These are phyloP conservation scores for Blastocrithidia nonstop DNA, from an alignment of 208 protist species.

Conservation along the genomic window DNA sequence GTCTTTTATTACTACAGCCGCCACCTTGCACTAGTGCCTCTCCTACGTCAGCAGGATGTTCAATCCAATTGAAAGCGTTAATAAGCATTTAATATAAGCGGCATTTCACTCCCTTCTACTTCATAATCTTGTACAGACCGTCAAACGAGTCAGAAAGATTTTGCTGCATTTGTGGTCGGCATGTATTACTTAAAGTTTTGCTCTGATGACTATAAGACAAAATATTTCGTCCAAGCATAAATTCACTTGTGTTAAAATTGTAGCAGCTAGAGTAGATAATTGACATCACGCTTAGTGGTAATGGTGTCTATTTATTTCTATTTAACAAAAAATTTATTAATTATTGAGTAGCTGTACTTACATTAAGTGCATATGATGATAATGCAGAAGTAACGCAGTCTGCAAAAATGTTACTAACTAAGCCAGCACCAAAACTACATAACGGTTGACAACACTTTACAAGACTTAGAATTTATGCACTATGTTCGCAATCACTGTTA, in stretches of 20 bases:
- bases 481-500: conserved; percentile 9
- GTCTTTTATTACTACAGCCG: conserved; percentile 26
- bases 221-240: conserved; percentile 53
- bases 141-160: conserved; percentile 22
- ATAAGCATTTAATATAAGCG: conserved; percentile 79
- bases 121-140: conserved; percentile 44
- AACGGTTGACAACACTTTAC: conserved; percentile 58
- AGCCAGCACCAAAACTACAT: conserved; percentile 64
- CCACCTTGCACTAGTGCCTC: conserved; percentile 51
- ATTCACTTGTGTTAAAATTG: conserved; percentile 49
- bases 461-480: conserved; percentile 30
- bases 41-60: conserved; percentile 51
- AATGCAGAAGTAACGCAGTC: conserved; percentile 28
- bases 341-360: conserved; percentile 22
- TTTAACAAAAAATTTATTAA: conserved; percentile 15
- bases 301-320: conserved; percentile 6
- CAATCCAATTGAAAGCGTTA: conserved; percentile 63
- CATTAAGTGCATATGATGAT: conserved; percentile 62
- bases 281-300: conserved; percentile 24
- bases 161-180: conserved; percentile 8
- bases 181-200: conserved; percentile 45
- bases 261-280: conserved; percentile 45
- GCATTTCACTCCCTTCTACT: conserved; percentile 8
- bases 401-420: conserved; percentile 70
- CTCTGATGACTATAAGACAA: conserved; percentile 61